Evolutionary conservation across 1,139 yeast genomes (phyloP).

Genomic region (Saccharomyces hybrid): DNA sequence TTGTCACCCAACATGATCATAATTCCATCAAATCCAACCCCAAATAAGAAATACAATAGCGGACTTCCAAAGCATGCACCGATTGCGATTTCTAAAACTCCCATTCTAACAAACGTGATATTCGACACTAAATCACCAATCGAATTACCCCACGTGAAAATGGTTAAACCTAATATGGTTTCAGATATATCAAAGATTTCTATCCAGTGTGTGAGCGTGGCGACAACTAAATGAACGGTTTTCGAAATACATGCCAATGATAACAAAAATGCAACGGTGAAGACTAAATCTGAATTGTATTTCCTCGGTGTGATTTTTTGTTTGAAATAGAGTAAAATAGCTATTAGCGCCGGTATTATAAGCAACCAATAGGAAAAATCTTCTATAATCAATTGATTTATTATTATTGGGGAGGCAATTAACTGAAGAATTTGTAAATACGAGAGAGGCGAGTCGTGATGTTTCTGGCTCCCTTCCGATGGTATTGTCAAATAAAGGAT

Average conservation of each 20-base stretch:
- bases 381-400: conserved; percentile 1
- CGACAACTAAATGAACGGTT: conserved; percentile 72
- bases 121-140: conserved; percentile 85
- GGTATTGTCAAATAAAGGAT: conserved; percentile 14
- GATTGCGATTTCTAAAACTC: conserved; percentile 86
- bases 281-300: conserved; percentile 31
- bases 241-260: conserved; percentile 68
- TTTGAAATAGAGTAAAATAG: background rate
- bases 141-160: conserved; percentile 87
- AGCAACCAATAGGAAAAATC: conserved; percentile 5
- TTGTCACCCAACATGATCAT: conserved; percentile 34
- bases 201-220: conserved; percentile 56
- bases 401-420: conserved; percentile 5
- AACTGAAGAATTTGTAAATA: conserved; percentile 2
- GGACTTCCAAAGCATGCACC: conserved; percentile 98
- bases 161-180: conserved; percentile 73
- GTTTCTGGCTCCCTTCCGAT: conserved; percentile 1
- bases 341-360: background rate
- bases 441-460: background rate
- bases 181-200: conserved; percentile 58
- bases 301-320: conserved; percentile 4
- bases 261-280: conserved; percentile 56
- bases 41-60: conserved; percentile 52
- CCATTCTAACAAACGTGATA: conserved; percentile 74
- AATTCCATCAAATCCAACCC: conserved; percentile 62